Evolutionary conservation across 2,329 filamentous ascomycete species (phyloP), one percentile per base, ranked within the genome.

Genomic region (Boeremia exigua): DNA sequence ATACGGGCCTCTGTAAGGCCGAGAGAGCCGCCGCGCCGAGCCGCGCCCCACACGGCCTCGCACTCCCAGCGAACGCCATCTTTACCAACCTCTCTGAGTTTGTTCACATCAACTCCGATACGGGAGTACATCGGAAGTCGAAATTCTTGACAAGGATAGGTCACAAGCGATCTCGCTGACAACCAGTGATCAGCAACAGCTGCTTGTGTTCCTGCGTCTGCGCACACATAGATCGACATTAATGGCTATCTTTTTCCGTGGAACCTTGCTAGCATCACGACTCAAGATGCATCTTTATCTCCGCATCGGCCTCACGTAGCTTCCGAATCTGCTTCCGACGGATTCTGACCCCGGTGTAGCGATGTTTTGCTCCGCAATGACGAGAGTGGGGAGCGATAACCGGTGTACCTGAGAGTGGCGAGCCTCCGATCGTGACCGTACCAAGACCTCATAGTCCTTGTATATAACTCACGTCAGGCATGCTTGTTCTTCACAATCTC

Each of bases 311-410:
- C 42, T 43, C 15, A 25, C 23, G n/a, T 57, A 28, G 12, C 54
- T 57, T 52, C 54, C 54, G 54, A 57, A 45, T 37, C 44, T 40
- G 34, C 49, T 46, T 53, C 49, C 54, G 54, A 57, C 40, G 44
- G 49, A 30, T 8, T 33, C 9, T 30, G 14, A 40, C 33, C 44
- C 34, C 49, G 45, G 40, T 17, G 33, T 50, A 28, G 28, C 34
- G 40, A 42, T 2, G 29, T 36, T 48, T 38, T 54, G 54, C 45
- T 54, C 55, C 49, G 36, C 46, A 54, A 54, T 51, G 55, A 57
- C 54, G 48, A 56, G 48, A 48, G 37, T 51, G 48, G 54, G 27
- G 38, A 52, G 38, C 48, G 54, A 57, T 57, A 57, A 48, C 39
- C 43, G 48, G 44, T 48, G 38, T 48, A 33, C 43, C 38, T 52